Base-by-base conservation (phyloP, 176 grass and related monocot genomes). In the Ensete ventricosum region DNA sequence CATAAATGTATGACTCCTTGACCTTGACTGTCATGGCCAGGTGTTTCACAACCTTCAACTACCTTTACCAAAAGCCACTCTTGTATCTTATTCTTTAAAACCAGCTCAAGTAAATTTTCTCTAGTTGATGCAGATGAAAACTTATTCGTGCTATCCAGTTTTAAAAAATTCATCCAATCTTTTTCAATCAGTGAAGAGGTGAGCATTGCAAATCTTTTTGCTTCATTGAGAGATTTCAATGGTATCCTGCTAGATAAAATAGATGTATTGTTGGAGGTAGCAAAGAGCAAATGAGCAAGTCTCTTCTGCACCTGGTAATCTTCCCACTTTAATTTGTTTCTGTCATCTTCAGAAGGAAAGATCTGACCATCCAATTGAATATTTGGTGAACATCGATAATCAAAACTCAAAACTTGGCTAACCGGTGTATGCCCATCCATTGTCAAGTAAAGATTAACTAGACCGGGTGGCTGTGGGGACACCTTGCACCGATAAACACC, bases 1-100 rank as follows among this genome's bases (percentile, higher is more conserved):
- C 95, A 99, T 12, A 99, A 78, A 85, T 99, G 95, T 64, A 99
- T 94, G 76, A 89, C 77, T 75, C 95, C 95, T 82, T 99, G 90
- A 24, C 95, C 95, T 75, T 82, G 80, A 82, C 82, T 75, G 71
- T 99, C 95, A 73, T 62, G 73, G 34, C 78, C 82, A 25, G 90
- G 89, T 77, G 87, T 77, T 80, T 83, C 89, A 62, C 85, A 78
- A 59, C 95, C 95, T 88, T 91, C 88, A 72, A 76, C 74, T 71
- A 94, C 20, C 60, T 87, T 99, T 85, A 89, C 85, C 71, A 89
- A 51, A 91, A 99, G 88, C 95, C 95, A 99, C 53, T 99, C 95
- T 84, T 99, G 90, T 52, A 99, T 85, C 55, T 81, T 99, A 87
- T 85, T 94, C 74, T 74, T 89, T 77, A 99, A 71, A 22, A 94